Evolutionary conservation across 345 rosid species (phyloP).

Genomic region (Murraya koenigii): DNA sequence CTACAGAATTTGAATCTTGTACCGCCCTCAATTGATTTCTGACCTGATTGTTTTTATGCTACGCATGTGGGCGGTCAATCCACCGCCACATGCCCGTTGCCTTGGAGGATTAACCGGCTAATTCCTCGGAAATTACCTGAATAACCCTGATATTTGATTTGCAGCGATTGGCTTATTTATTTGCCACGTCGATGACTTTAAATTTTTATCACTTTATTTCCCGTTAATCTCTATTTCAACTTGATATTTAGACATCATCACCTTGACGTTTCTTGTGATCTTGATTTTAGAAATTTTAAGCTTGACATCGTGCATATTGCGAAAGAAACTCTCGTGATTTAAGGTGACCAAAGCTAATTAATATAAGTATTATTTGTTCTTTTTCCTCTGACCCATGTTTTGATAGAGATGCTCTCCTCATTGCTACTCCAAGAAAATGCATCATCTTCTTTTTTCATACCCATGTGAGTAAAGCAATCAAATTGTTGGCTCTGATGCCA

Average conservation of each 20-base stretch:
- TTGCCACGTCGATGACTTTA: constrained; percentile 6
- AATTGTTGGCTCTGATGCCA: constrained; percentile 3
- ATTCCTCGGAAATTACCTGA: not conserved
- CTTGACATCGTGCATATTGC: not conserved
- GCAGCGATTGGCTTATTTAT: too few relatives aligned
- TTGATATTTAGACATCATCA: not conserved
- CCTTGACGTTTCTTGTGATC: not conserved
- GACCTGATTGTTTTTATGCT: not conserved
- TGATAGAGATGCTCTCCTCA: not conserved
- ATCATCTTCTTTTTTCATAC: not conserved
- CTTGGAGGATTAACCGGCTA: not conserved
- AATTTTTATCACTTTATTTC: too few relatives aligned
- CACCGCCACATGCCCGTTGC: constrained; percentile 26
- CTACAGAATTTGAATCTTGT: constrained; percentile 25
- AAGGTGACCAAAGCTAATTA: not conserved
- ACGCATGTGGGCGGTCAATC: not conserved
- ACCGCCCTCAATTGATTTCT: constrained; percentile 13
- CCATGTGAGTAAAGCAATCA: constrained; percentile 24
- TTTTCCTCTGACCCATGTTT: not conserved
- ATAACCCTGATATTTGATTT: not conserved
- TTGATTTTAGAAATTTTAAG: not conserved
- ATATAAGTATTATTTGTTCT: not conserved
- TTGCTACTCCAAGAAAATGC: constrained; percentile 4
- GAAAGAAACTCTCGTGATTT: not conserved
- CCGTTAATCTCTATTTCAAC: not conserved